These are phyloP conservation scores for Pleodorina starrii DNA, from an alignment of 139 green algal genomes.

Conservation along the genomic window DNA sequence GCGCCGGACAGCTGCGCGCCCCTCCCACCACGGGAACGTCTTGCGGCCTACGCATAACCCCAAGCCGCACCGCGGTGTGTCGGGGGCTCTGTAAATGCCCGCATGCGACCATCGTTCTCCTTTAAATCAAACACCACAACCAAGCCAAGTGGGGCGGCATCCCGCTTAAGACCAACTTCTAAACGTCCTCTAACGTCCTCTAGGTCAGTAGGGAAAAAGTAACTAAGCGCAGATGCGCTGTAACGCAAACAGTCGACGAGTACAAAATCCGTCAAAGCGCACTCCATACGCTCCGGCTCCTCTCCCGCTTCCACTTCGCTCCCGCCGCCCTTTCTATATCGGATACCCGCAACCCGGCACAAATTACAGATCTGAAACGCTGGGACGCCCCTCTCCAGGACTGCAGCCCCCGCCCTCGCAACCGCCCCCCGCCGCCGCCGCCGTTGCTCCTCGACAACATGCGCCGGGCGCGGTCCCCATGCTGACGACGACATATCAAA, in stretches of 20 bases:
- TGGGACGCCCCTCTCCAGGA: background rate
- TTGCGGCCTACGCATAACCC: no score
- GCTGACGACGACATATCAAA: slow-evolving; percentile 22
- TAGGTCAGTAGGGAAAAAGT: background rate
- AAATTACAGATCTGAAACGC: background rate
- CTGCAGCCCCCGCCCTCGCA: no score
- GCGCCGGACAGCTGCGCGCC: no score
- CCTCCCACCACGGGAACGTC: no score
- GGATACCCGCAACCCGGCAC: no score
- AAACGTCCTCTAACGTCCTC: background rate
- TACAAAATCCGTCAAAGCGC: background rate
- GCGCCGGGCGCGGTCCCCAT: background rate
- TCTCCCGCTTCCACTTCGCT: background rate
- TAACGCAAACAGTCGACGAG: slow-evolving; percentile 3
- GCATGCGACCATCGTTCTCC: background rate
- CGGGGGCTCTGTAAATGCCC: background rate
- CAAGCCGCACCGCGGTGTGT: no score
- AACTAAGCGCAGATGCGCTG: background rate
- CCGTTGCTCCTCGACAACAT: background rate
- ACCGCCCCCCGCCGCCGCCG: no score
- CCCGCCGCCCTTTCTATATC: no score
- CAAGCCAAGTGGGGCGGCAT: background rate
- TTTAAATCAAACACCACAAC: no score
- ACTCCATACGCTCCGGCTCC: background rate
- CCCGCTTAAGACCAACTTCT: background rate